Evolutionary conservation across 257 asterid genomes (phyloP).

Genomic region (Solanum bukasovii): DNA sequence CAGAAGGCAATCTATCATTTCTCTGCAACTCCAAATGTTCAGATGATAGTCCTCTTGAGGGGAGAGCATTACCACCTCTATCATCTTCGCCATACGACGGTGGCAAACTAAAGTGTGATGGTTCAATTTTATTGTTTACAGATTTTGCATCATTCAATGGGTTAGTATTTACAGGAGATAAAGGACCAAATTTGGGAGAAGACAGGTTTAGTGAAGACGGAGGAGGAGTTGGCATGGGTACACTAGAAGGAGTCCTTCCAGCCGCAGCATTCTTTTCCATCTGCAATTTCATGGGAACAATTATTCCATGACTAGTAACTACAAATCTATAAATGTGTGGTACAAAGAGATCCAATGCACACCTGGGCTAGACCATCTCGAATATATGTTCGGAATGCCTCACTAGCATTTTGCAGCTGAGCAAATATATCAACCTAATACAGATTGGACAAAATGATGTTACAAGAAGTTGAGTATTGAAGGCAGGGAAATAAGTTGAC

Average conservation of each 20-base stretch:
- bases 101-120: conserved; percentile 69
- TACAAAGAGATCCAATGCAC: conserved; percentile 1
- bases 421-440: conserved; percentile 90
- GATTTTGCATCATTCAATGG: conserved; percentile 47
- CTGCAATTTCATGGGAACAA: conserved; percentile 36
- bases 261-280: conserved; percentile 99
- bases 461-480: background rate
- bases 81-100: conserved; percentile 75
- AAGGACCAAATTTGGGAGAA: conserved; percentile 56
- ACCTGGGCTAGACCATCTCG: conserved; percentile 99
- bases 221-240: conserved; percentile 92
- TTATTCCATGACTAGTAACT: background rate
- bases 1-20: conserved; percentile 69
- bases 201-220: conserved; percentile 68
- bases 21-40: conserved; percentile 47
- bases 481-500: background rate
- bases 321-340: background rate
- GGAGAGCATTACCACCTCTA: conserved; percentile 21
- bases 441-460: background rate
- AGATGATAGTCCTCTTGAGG: conserved; percentile 31
- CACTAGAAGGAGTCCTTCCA: conserved; percentile 97
- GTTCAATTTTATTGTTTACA: conserved; percentile 48
- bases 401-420: conserved; percentile 98
- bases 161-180: conserved; percentile 68
- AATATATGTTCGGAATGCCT: conserved; percentile 88